Evolutionary conservation across 768 basidiomycete genomes (phyloP).

Genomic region (Collybiopsis confluens): DNA sequence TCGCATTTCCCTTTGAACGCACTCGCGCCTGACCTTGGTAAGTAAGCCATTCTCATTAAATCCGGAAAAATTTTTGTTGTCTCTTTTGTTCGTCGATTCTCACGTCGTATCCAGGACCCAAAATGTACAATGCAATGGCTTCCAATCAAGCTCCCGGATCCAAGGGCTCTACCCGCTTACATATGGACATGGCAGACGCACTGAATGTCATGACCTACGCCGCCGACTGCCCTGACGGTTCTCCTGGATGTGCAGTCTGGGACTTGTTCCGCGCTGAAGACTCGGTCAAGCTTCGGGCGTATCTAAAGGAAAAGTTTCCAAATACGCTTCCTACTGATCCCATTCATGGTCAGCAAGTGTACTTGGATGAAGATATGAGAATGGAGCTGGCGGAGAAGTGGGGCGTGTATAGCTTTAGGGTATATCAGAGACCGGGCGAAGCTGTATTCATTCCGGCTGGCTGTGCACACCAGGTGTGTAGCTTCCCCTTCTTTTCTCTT

Average conservation of each 20-base stretch:
- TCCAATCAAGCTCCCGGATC: conserved; percentile 62
- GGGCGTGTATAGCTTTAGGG: conserved; percentile 73
- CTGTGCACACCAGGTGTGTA: conserved; percentile 79
- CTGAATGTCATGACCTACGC: conserved; percentile 89
- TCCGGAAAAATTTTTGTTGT: too few species aligned
- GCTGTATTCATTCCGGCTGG: conserved; percentile 96
- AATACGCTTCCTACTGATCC: conserved; percentile 62
- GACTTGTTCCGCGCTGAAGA: conserved; percentile 85
- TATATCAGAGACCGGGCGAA: conserved; percentile 90
- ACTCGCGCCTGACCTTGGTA: conserved; percentile 76
- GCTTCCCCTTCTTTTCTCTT: not conserved
- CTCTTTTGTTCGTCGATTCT: not conserved
- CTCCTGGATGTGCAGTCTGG: conserved; percentile 84
- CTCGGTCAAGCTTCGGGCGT: conserved; percentile 69
- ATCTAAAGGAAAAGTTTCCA: conserved; percentile 62
- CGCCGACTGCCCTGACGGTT: conserved; percentile 48
- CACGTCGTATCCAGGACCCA: conserved; percentile 57
- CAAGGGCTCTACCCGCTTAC: conserved; percentile 82
- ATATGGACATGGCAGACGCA: conserved; percentile 95
- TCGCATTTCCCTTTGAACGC: conserved; percentile 84
- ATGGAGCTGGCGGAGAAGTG: conserved; percentile 61
- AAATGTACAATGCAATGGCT: conserved; percentile 91
- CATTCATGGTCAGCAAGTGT: conserved; percentile 88
- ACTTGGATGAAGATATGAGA: conserved; percentile 68
- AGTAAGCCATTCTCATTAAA: too few species aligned